Percentiles rank a stretch among this genome's conserved stretches.
Evolutionary conservation across 2,329 filamentous ascomycete genomes (phyloP).

Genomic region (Chaetomiaceae sp.): DNA sequence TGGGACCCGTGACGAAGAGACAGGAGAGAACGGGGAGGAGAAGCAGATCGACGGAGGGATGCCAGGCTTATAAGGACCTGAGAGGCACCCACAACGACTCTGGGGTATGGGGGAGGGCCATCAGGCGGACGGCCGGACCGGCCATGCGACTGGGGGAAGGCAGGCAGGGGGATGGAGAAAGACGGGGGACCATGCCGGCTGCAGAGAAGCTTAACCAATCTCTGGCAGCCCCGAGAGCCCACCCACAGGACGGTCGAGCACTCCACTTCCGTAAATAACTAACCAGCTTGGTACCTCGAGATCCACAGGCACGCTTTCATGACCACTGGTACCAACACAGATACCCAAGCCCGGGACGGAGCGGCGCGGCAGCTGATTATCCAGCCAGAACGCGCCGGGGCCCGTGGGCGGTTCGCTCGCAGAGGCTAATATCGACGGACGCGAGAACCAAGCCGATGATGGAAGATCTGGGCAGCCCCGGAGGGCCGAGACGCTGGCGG

Average conservation of each 20-base stretch:
- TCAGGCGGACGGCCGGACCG: slow-evolving; percentile 25
- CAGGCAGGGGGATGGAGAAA: slow-evolving; percentile 11
- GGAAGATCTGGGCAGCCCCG: not conserved
- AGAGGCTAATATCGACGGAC: slow-evolving; percentile 22
- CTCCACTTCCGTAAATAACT: slow-evolving; percentile 23
- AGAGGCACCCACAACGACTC: slow-evolving; percentile 1
- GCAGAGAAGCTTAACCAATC: slow-evolving; percentile 26
- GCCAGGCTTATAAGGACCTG: slow-evolving; percentile 21
- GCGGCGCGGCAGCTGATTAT: slow-evolving; percentile 24
- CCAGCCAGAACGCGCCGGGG: slow-evolving; percentile 16
- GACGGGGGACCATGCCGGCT: slow-evolving; percentile 13
- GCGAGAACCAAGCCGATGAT: slow-evolving; percentile 7
- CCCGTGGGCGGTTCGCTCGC: slow-evolving; percentile 9
- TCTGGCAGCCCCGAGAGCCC: slow-evolving; percentile 12
- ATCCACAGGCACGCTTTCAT: not conserved
- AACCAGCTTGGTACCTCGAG: not conserved
- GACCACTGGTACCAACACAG: slow-evolving; percentile 3
- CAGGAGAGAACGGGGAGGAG: slow-evolving; percentile 10
- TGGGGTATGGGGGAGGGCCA: slow-evolving; percentile 14
- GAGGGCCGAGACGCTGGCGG: not conserved
- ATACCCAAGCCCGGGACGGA: slow-evolving; percentile 10
- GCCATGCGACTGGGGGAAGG: slow-evolving; percentile 13
- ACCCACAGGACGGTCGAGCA: slow-evolving; percentile 12
- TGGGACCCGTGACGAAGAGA: slow-evolving; percentile 17
- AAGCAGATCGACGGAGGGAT: slow-evolving; percentile 14